Evolutionary conservation across 2,329 filamentous ascomycete species (phyloP).

Genomic region (Xylariaceae sp.): DNA sequence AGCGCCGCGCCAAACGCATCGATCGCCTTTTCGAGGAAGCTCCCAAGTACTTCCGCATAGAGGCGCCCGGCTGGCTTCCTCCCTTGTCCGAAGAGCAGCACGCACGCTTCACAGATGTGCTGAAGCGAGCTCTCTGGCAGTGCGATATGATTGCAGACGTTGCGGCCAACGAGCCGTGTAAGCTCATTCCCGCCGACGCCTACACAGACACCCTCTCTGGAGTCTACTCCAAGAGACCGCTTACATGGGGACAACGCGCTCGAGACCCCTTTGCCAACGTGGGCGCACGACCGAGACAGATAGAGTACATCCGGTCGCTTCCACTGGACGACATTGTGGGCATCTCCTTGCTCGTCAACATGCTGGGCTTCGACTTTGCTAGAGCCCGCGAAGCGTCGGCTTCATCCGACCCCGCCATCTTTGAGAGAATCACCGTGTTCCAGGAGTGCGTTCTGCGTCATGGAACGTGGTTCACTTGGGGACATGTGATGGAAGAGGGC

Average conservation of each 20-base stretch:
- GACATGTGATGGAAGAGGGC: neutral
- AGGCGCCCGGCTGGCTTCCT: conserved; percentile 11
- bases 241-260: neutral
- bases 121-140: conserved; percentile 21
- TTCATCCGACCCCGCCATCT: conserved; percentile 4
- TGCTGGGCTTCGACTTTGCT: conserved; percentile 9
- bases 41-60: conserved; percentile 9
- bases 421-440: conserved; percentile 20
- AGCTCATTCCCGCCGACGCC: neutral
- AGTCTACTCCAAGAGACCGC: neutral
- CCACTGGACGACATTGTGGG: conserved; percentile 18
- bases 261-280: conserved; percentile 18
- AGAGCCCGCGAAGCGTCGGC: neutral
- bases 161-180: conserved; percentile 18
- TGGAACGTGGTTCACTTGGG: conserved; percentile 30
- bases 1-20: conserved; percentile 21
- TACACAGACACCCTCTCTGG: conserved; percentile 3
- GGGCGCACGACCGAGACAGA: conserved; percentile 19
- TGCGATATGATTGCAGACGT: conserved; percentile 30
- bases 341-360: conserved; percentile 18
- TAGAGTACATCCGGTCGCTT: conserved; percentile 22
- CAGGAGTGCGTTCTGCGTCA: conserved; percentile 29
- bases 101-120: conserved; percentile 4
- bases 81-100: conserved; percentile 11
- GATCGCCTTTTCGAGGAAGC: conserved; percentile 11